Percentiles rank a stretch among this genome's conserved stretches.
Conservation (phyloP, 768 basidiomycete genomes). For the Tephrocybe sp. region DNA sequence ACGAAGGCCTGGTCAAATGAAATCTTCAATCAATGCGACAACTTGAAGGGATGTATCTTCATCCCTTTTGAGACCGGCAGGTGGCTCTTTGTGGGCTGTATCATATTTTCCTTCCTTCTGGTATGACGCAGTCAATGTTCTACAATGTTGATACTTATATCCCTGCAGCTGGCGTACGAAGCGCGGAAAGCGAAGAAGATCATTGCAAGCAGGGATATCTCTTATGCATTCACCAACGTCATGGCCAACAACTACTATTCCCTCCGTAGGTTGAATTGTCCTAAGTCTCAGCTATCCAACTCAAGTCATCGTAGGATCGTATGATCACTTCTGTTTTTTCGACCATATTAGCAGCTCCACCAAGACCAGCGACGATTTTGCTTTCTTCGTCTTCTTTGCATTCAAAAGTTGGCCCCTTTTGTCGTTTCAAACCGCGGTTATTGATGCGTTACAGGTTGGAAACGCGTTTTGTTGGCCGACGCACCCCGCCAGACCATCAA, state of each 20-base stretch:
- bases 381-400: slow-evolving; percentile 98
- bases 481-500: slow-evolving; percentile 98
- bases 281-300: slow-evolving; percentile 3
- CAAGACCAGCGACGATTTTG: slow-evolving; percentile 95
- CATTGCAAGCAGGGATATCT: slow-evolving; percentile 93
- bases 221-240: slow-evolving; percentile 97
- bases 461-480: slow-evolving; percentile 87
- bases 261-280: slow-evolving; percentile 61
- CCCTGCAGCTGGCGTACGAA: slow-evolving; percentile 81
- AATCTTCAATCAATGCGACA: slow-evolving; percentile 77
- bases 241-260: slow-evolving; percentile 98
- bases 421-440: neutral
- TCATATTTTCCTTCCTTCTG: slow-evolving; percentile 96
- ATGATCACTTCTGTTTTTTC: slow-evolving; percentile 98
- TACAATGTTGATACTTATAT: slow-evolving; percentile 6
- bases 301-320: slow-evolving; percentile 61
- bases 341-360: slow-evolving; percentile 95
- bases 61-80: slow-evolving; percentile 88
- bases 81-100: slow-evolving; percentile 98
- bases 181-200: slow-evolving; percentile 90
- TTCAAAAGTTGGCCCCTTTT: slow-evolving; percentile 80
- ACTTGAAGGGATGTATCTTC: slow-evolving; percentile 70
- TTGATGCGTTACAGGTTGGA: slow-evolving; percentile 60
- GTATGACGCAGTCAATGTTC: slow-evolving; percentile 42
- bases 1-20: slow-evolving; percentile 89